A percentile compares a stretch with the other conserved stretches of the same genome.
Conservation (phyloP, 192 early-diverging fungal species). For the Entophlyctis luteolus region DNA sequence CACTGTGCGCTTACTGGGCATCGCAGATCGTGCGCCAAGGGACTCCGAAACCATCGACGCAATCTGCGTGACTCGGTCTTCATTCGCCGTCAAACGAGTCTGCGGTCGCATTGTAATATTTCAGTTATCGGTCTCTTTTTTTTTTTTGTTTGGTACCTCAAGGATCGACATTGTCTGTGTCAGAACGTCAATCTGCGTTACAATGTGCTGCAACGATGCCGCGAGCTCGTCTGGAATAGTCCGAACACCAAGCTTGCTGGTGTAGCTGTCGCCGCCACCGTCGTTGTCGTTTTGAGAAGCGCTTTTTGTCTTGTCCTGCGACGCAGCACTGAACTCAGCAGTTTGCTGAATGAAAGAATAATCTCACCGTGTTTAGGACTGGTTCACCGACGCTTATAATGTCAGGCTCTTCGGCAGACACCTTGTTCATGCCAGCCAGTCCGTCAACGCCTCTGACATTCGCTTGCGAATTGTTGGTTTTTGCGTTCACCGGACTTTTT, state of each 20-base stretch:
- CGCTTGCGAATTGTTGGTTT: neutral
- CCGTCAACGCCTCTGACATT: neutral
- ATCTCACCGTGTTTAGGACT: neutral
- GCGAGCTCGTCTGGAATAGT: constrained; percentile 44
- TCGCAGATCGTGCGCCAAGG: neutral
- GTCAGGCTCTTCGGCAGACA: constrained; percentile 7
- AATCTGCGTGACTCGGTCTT: constrained; percentile 46
- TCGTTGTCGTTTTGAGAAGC: neutral
- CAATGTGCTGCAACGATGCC: constrained; percentile 44
- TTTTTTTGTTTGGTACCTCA: constrained; percentile 36
- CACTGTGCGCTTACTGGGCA: too few species aligned
- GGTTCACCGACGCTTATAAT: constrained; percentile 16
- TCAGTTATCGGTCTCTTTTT: neutral
- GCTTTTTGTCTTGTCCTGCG: neutral
- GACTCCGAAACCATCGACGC: constrained; percentile 6
- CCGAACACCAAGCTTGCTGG: constrained; percentile 31
- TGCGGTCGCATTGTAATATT: constrained; percentile 9
- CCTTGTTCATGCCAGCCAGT: neutral
- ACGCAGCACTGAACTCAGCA: neutral
- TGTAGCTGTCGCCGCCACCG: neutral
- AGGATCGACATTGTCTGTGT: constrained; percentile 61
- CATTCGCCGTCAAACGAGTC: constrained; percentile 52
- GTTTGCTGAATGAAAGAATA: neutral
- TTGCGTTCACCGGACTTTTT: neutral
- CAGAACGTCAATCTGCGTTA: constrained; percentile 51